Evolutionary conservation across 1,139 yeast genomes (phyloP), one percentile per base, ranked within the genome.

Genomic region (Cylindricascospora bacillispora): DNA sequence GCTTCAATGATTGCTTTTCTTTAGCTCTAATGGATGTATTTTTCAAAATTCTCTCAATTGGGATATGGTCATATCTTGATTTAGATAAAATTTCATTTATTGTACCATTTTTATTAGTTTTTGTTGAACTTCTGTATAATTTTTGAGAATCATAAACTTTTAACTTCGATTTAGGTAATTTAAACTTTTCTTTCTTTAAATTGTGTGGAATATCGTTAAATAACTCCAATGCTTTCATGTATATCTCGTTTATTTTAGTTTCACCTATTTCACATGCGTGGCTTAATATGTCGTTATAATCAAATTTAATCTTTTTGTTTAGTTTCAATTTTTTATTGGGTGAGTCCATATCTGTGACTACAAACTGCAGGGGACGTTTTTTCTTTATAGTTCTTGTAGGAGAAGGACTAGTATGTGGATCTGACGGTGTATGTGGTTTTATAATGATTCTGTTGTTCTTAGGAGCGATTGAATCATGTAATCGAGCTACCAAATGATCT

Each of bases 261-360:
- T 50, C 47, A 26, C 43, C 45, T 49, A 47, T 46, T 29, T 47
- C 48, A 30, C 48, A 47, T n/a, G 49, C 54, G 23, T 46, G 36
- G 13, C 37, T 35, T 4, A 52, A 40, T 11, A 53, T 37, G 30
- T 51, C 56, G 26, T 44, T 47, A 29, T 44, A 49, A 15, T 38
- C 44, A n/a, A 45, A 34, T 29, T 36, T 38, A 5, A 39, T 38
- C 11, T 35, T 34, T 20, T 35, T 40, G 20, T 37, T 44, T 3
- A 38, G 32, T 15, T 39, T 35, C 3, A 35, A 29, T 13, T 31
- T 35, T 24, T 35, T 40, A 25, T 32, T 30, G n/a, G n/a, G n/a
- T n/a, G n/a, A n/a, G n/a, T n/a, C n/a, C n/a, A n/a, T n/a, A n/a
- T n/a, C n/a, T n/a, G n/a, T n/a, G n/a, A n/a, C n/a, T n/a, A n/a